These are phyloP conservation scores for Elaphomyces granulatus DNA, from an alignment of 495 filamentous ascomycete genomes.

Conservation along the genomic window DNA sequence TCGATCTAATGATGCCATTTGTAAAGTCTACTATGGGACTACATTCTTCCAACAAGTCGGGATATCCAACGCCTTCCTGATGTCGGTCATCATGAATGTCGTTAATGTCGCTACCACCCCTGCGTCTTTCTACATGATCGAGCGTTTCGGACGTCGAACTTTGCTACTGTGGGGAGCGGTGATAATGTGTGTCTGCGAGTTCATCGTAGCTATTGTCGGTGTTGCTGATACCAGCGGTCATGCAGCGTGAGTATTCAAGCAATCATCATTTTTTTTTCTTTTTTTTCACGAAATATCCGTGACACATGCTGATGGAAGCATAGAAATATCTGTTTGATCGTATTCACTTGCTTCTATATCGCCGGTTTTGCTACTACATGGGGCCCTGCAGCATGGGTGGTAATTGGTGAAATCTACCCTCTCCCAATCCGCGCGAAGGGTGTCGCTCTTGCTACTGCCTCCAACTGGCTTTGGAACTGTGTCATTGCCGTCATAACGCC, in stretches of 20 bases:
- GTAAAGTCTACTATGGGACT: conserved; percentile 50
- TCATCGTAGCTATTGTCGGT: conserved; percentile 44
- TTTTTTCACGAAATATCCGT: not conserved
- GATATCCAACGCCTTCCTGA: conserved; percentile 51
- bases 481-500: conserved; percentile 60
- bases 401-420: conserved; percentile 29
- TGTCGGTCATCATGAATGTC: conserved; percentile 46
- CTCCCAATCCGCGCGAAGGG: conserved; percentile 39
- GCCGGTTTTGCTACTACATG: conserved; percentile 1
- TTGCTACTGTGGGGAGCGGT: conserved; percentile 48
- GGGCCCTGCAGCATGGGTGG: conserved; percentile 1
- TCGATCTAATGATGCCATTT: conserved; percentile 1
- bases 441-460: conserved; percentile 25
- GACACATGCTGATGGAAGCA: not conserved
- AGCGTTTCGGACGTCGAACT: conserved; percentile 48
- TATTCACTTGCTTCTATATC: conserved; percentile 30
- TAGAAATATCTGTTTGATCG: conserved; percentile 31
- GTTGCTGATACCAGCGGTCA: conserved; percentile 27
- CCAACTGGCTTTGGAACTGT: conserved; percentile 38
- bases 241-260: conserved; percentile 12
- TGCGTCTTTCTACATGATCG: conserved; percentile 57
- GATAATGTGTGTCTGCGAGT: conserved; percentile 45
- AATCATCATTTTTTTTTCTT: too few species aligned
- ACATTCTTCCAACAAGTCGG: conserved; percentile 50
- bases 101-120: conserved; percentile 56